Conservation (phyloP, 2,329 filamentous ascomycete species). For the Monascus ruber region DNA sequence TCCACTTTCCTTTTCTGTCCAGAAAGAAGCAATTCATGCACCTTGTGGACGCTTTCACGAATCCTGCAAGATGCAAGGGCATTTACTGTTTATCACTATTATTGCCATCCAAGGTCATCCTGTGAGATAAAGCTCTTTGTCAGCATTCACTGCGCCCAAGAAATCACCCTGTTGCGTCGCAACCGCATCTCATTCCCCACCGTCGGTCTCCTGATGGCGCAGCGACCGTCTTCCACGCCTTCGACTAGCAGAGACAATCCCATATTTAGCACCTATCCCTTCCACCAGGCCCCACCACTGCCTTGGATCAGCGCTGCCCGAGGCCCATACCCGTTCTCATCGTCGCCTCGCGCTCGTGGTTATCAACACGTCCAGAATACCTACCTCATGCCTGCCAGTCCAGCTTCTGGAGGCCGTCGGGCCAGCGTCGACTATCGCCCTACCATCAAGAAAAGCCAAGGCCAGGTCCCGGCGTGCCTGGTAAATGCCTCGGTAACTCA, state of each 20-base stretch:
- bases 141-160: neutral
- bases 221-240: slow-evolving; percentile 14
- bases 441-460: slow-evolving; percentile 65
- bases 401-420: slow-evolving; percentile 49
- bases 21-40: too few relatives aligned
- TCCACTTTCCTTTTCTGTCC: slow-evolving; percentile 16
- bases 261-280: slow-evolving; percentile 8
- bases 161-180: too few relatives aligned
- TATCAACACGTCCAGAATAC: slow-evolving; percentile 50
- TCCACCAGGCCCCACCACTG: slow-evolving; percentile 23
- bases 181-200: too few relatives aligned
- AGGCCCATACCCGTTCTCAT: slow-evolving; percentile 14
- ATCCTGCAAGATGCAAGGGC: too few relatives aligned
- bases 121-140: neutral
- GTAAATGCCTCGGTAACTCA: slow-evolving; percentile 99
- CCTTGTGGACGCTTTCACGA: too few relatives aligned
- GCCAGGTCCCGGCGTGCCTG: slow-evolving; percentile 78
- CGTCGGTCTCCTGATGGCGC: slow-evolving; percentile 16
- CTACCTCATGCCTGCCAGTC: slow-evolving; percentile 84
- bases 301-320: slow-evolving; percentile 17
- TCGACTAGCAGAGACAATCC: slow-evolving; percentile 6
- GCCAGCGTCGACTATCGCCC: slow-evolving; percentile 66
- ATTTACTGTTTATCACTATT: too few relatives aligned
- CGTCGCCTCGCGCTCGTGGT: slow-evolving; percentile 26
- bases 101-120: slow-evolving; percentile 1